phyloP scores from a whole-genome alignment of 257 asterid species.

The Nicotiana paniculata region DNA sequence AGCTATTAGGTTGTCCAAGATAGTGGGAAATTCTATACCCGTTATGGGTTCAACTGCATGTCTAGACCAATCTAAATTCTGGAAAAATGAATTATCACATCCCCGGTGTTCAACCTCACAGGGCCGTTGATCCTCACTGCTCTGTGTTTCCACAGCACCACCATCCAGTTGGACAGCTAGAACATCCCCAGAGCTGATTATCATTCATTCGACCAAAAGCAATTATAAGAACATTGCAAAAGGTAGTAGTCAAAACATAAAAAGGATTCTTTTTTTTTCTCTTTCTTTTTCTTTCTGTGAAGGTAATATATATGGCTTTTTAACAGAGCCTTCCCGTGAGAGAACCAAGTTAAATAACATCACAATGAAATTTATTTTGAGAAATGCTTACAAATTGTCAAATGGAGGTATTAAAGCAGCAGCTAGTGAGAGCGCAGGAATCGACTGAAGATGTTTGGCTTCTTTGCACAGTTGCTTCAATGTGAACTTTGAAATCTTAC shows the following conservation, averaged over 20 bases:
- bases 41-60: constrained; percentile 71
- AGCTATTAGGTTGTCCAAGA: constrained; percentile 47
- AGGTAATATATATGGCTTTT: background rate
- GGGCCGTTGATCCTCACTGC: constrained; percentile 38
- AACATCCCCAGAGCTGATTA: constrained; percentile 49
- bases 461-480: constrained; percentile 49
- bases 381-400: constrained; percentile 60
- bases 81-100: constrained; percentile 42
- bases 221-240: background rate
- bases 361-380: background rate
- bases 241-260: background rate
- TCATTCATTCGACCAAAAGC: constrained; percentile 8
- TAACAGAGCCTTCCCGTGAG: background rate
- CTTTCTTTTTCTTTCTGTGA: background rate
- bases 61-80: constrained; percentile 51
- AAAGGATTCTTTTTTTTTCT: background rate
- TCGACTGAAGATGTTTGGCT: constrained; percentile 50
- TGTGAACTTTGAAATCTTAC: constrained; percentile 52
- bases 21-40: constrained; percentile 86
- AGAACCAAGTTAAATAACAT: background rate
- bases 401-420: constrained; percentile 71
- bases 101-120: constrained; percentile 64
- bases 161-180: constrained; percentile 49
- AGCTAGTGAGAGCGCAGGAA: constrained; percentile 64
- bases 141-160: constrained; percentile 41